Conservation (phyloP, 352 stramenopile species). For the Pythium dissotocum region DNA sequence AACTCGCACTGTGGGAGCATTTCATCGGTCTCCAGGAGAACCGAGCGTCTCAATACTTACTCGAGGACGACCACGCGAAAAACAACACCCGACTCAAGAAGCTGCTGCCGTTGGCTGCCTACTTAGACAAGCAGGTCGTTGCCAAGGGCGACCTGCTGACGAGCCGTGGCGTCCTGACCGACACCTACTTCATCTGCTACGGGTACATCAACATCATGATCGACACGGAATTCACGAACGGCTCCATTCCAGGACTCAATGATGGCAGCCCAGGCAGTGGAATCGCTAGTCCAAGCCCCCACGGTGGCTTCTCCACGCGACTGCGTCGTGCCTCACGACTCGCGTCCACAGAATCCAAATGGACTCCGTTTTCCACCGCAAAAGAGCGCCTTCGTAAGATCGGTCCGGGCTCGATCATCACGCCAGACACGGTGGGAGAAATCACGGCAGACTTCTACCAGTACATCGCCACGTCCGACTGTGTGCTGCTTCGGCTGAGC, state of each 20-base stretch:
- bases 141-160: constrained; percentile 41
- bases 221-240: constrained; percentile 63
- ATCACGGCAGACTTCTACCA: constrained; percentile 43
- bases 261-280: background rate
- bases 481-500: constrained; percentile 64
- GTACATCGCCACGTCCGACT: constrained; percentile 68
- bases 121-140: constrained; percentile 61
- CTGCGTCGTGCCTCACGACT: constrained; percentile 13
- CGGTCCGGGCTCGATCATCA: constrained; percentile 70
- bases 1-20: constrained; percentile 68
- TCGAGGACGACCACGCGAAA: constrained; percentile 2
- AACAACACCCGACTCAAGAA: constrained; percentile 33
- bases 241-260: constrained; percentile 51
- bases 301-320: background rate
- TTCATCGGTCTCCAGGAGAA: constrained; percentile 49
- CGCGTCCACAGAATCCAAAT: constrained; percentile 50
- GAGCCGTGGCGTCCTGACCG: constrained; percentile 36
- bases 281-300: too few relatives aligned
- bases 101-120: constrained; percentile 55
- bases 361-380: constrained; percentile 65
- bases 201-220: constrained; percentile 74
- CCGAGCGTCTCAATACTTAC: background rate
- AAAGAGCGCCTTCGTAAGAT: constrained; percentile 74
- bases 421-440: constrained; percentile 40
- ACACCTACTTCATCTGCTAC: constrained; percentile 81